Evolutionary conservation across 2,329 filamentous ascomycete species (phyloP).

Genomic region (Apiospora malaysiana): DNA sequence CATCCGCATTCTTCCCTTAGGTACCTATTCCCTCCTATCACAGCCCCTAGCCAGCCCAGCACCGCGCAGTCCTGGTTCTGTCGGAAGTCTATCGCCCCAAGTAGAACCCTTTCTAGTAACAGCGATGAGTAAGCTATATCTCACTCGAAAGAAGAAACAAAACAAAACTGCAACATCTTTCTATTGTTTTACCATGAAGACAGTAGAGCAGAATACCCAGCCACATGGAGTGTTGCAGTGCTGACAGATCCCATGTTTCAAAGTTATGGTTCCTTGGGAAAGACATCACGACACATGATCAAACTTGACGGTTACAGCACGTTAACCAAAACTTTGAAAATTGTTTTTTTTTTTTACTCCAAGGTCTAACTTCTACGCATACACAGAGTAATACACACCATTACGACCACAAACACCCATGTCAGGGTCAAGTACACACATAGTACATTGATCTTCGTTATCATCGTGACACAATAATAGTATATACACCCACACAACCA

Average conservation of each 20-base stretch:
- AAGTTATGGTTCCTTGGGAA: neutral
- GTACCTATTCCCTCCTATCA: neutral
- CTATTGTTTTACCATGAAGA: too few species aligned
- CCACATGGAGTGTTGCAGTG: neutral
- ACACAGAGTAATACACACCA: neutral
- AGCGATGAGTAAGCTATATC: neutral
- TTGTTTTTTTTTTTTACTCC: neutral
- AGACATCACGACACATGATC: slow-evolving; percentile 2
- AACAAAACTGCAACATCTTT: neutral
- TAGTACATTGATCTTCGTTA: neutral
- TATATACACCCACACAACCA: neutral
- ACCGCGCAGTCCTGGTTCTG: neutral
- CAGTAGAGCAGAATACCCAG: too few species aligned
- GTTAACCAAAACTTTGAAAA: neutral
- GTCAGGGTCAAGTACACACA: neutral
- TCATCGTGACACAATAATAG: neutral
- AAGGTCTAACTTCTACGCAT: neutral
- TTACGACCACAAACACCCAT: too few species aligned
- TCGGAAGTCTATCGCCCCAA: neutral
- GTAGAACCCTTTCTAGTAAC: neutral
- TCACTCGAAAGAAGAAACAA: neutral
- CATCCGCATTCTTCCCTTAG: neutral
- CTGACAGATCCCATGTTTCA: neutral
- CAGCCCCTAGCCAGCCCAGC: neutral
- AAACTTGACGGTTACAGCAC: neutral